phyloP scores from a whole-genome alignment of 768 basidiomycete genomes.

The Calocybe indica region DNA sequence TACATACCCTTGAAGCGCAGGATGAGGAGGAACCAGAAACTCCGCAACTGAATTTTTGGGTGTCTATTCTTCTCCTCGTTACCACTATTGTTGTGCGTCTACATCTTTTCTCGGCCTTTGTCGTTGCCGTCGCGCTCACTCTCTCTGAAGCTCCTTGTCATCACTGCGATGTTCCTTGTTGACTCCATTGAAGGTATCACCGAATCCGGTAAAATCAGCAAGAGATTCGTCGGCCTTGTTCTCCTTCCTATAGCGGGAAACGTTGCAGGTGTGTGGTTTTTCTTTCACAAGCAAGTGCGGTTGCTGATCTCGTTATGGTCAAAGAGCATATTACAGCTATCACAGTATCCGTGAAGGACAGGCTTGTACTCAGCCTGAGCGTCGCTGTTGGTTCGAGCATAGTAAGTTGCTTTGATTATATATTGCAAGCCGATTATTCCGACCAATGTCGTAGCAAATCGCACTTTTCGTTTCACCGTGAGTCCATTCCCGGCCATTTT shows the following conservation, averaged over 20 bases:
- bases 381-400: constrained; percentile 89
- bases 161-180: constrained; percentile 71
- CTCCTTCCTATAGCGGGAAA: constrained; percentile 91
- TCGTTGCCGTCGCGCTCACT: constrained; percentile 25
- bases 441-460: constrained; percentile 45
- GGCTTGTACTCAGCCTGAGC: constrained; percentile 80
- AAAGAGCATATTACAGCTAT: constrained; percentile 88
- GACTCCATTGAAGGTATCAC: constrained; percentile 79
- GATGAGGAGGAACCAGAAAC: constrained; percentile 39
- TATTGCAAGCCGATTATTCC: too few species aligned
- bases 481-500: constrained; percentile 7
- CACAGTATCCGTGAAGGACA: constrained; percentile 86
- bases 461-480: constrained; percentile 44
- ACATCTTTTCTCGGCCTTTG: constrained; percentile 1
- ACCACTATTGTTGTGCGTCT: constrained; percentile 58
- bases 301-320: not conserved
- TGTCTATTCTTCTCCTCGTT: constrained; percentile 49
- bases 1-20: constrained; percentile 1
- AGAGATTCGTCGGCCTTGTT: constrained; percentile 80
- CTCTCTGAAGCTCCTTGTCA: constrained; percentile 43
- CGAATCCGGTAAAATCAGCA: constrained; percentile 43
- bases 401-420: constrained; percentile 33
- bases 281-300: not conserved
- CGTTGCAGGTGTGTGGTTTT: constrained; percentile 51
- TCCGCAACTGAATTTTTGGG: constrained; percentile 49